Base-by-base conservation (phyloP, 371 early-diverging fungal genomes). In the Syncephalastrum sp. region DNA sequence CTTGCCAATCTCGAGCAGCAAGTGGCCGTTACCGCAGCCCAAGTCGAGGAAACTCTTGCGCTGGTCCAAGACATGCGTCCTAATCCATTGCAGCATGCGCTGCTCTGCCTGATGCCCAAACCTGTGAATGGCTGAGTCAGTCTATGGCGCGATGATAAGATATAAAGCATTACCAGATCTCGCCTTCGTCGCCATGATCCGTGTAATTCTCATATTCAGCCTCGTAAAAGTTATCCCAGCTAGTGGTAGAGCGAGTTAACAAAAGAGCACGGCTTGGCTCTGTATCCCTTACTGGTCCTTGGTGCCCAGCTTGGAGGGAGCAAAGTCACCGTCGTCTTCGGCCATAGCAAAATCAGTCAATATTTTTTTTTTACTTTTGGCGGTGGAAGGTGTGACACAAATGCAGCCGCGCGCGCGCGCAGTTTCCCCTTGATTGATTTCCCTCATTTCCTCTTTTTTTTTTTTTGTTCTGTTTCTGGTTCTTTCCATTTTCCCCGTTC, bases 11-110 rank as follows among this genome's bases (percentile, higher is more conserved):
- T 80, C 88, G 17, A 94, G 67, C 12, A 96, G 79, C 38, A 96
- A 66, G 63, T 96, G 94, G 0, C 94, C 96, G 66, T 96, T 96
- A 33, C 96, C 96, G 63, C 94, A 94, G 1, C 96, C 95, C 3
- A 96, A 77, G 65, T 96, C 96, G 17, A 92, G 79, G 10, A 76
- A 65, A 2, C 75, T 67, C 1, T 70, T 64, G 50, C 82, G 66
- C 7, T 63, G 60, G 29, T 62, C 56, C 3, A 59, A 52, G 1
- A 75, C 75, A 42, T 82, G 69, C 51, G 83, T 74, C 33, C 71
- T 63, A 14, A 91, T 84, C 94, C 94, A 95, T 21, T 86, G 82
- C 5, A 89, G 88, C 92, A 95, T 92, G 49, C 85, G 86, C 42
- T 84, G 81, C 5, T 87, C 93, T 19, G 84, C 82, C 25, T 88